Conservation (phyloP, 441 rosid genomes). For the Erysimum cheiri region DNA sequence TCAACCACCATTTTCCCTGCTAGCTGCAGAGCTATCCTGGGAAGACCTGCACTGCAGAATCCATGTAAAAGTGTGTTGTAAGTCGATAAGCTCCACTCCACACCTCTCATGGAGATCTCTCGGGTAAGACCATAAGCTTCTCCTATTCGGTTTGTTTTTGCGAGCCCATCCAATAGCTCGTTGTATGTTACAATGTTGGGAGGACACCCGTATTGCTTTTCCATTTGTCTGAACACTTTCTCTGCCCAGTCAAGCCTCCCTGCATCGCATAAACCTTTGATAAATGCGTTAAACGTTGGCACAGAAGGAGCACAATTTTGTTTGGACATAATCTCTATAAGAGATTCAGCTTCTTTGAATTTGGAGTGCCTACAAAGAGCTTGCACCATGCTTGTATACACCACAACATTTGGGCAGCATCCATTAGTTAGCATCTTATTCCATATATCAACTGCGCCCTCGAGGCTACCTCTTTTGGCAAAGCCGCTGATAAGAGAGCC, state of each 20-base stretch:
- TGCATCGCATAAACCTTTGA: conserved; percentile 69
- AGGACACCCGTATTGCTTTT: conserved; percentile 50
- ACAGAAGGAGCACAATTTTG: conserved; percentile 69
- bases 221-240: conserved; percentile 61
- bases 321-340: conserved; percentile 61
- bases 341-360: conserved; percentile 68
- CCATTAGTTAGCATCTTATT: conserved; percentile 75
- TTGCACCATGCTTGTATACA: conserved; percentile 84
- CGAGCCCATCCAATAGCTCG: conserved; percentile 67
- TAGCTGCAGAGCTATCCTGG: conserved; percentile 57
- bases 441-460: conserved; percentile 76
- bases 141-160: conserved; percentile 52
- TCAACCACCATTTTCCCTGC: conserved; percentile 64
- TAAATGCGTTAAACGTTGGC: conserved; percentile 68
- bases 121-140: conserved; percentile 56
- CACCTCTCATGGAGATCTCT: conserved; percentile 57
- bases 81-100: conserved; percentile 58
- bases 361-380: conserved; percentile 68
- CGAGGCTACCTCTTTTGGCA: conserved; percentile 65
- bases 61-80: conserved; percentile 77
- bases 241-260: conserved; percentile 73
- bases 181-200: conserved; percentile 77
- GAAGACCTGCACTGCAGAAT: conserved; percentile 57
- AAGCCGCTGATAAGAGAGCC: conserved; percentile 75
- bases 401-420: conserved; percentile 73